These are phyloP conservation scores for Furculomyces boomerangus DNA, from an alignment of 371 early-diverging fungal genomes.

Conservation along the genomic window DNA sequence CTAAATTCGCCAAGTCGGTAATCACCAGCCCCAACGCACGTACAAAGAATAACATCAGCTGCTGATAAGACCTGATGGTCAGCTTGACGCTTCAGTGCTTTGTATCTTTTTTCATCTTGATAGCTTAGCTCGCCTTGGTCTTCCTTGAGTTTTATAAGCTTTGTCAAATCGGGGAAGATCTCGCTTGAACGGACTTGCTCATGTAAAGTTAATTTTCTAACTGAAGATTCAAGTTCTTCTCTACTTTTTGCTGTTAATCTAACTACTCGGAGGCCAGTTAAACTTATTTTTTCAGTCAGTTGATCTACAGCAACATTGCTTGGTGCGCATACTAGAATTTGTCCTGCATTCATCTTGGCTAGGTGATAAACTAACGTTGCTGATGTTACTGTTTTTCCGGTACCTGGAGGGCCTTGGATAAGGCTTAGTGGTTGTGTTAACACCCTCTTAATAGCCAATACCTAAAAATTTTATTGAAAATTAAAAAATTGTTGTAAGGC, in stretches of 20 bases:
- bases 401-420: constrained; percentile 96
- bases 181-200: constrained; percentile 89
- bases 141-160: constrained; percentile 72
- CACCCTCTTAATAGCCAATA: constrained; percentile 74
- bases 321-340: constrained; percentile 96
- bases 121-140: constrained; percentile 71
- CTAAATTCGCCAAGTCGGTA: constrained; percentile 67
- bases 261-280: constrained; percentile 88
- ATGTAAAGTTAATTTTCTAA: constrained; percentile 80
- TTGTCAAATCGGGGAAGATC: constrained; percentile 79
- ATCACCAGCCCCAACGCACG: constrained; percentile 96
- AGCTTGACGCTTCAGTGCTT: constrained; percentile 50
- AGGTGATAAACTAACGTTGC: constrained; percentile 96
- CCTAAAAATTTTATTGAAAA: too few relatives aligned
- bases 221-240: constrained; percentile 83
- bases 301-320: constrained; percentile 99
- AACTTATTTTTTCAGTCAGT: constrained; percentile 88
- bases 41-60: constrained; percentile 96
- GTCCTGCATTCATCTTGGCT: constrained; percentile 75
- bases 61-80: constrained; percentile 79
- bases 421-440: constrained; percentile 79
- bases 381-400: constrained; percentile 96
- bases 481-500: too few relatives aligned
- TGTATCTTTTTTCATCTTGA: constrained; percentile 70
- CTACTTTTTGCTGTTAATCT: constrained; percentile 87